Evolutionary conservation across 352 stramenopile species (phyloP).

Genomic region (Chrysophaeum taylorii): DNA sequence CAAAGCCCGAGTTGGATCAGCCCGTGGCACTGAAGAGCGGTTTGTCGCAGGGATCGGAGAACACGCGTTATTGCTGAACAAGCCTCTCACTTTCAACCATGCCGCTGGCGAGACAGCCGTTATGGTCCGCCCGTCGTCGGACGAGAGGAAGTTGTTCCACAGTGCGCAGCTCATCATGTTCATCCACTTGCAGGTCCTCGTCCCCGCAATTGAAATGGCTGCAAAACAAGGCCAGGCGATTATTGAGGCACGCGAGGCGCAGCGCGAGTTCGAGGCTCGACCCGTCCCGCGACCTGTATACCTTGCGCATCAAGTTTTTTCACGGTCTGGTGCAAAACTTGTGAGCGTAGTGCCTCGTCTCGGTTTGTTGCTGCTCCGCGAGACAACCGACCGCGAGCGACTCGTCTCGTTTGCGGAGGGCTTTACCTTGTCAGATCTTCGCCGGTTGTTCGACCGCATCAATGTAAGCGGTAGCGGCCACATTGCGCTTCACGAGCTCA

Average conservation of each 20-base stretch:
- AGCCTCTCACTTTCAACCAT: not conserved
- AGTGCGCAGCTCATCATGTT: not conserved
- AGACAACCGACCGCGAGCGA: not conserved
- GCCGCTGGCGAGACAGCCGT: not conserved
- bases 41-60: not conserved
- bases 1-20: not conserved
- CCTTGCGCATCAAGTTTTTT: not conserved
- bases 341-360: not conserved
- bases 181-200: not conserved
- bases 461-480: not conserved
- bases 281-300: not conserved
- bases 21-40: not conserved
- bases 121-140: not conserved
- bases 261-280: not conserved
- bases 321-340: not conserved
- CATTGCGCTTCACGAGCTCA: not conserved
- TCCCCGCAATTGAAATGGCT: not conserved
- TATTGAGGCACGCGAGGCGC: not conserved
- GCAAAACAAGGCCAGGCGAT: not conserved
- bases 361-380: not conserved
- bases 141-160: not conserved
- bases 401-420: not conserved
- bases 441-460: slow-evolving; percentile 2
- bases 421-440: not conserved
- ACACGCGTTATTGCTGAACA: not conserved